Base-by-base conservation (phyloP, 192 early-diverging fungal genomes). In the Umbelopsis vinacea region DNA sequence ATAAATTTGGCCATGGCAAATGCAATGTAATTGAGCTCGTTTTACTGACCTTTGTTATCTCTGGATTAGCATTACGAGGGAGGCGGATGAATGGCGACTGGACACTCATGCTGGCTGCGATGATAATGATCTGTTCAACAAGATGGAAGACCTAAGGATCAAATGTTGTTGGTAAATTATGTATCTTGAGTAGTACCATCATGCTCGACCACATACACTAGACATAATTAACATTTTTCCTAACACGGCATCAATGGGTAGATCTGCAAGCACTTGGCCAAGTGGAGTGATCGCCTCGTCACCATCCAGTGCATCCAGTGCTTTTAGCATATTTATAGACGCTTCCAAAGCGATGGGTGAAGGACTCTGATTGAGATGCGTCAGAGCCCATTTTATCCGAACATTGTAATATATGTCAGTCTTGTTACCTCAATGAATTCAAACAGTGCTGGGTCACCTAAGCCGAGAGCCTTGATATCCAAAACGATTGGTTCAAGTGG, bases 151-250 rank as follows among this genome's bases (percentile, higher is more conserved):
- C 76, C 82, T 86, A 33, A 35, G 14, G 22, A 46, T 22, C 48
- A 15, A 37, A 53, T 29, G 3, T 43, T 17, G n/a, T 17, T 2
- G 0, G 35, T 67, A 10, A 37, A 7, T 23, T 77, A 77, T 7
- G 22, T 24, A 43, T 54, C 0, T 1, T 29, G 14, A 52, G 22
- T 10, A 22, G 54, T 47, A 12, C 69, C 40, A 37, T 55, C 0
- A 5, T 22, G 4, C 8, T 45, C 15, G 7, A 29, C 26, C 24
- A 53, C 24, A 46, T 23, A 86, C 68, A n/a, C 80, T 76, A 2
- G 80, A 88, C 71, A 90, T 71, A 15, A 91, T 80, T 6, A 91
- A 53, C 89, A 91, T 91, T 40, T 91, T 91, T 12, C 88, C 90
- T 70, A 91, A 74, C 0, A 88, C 80, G 2, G 86, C 78, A 76